Evolutionary conservation across 2,329 filamentous ascomycete species (phyloP), one percentile per base, ranked within the genome.

Genomic region (Fusarium palustre): DNA sequence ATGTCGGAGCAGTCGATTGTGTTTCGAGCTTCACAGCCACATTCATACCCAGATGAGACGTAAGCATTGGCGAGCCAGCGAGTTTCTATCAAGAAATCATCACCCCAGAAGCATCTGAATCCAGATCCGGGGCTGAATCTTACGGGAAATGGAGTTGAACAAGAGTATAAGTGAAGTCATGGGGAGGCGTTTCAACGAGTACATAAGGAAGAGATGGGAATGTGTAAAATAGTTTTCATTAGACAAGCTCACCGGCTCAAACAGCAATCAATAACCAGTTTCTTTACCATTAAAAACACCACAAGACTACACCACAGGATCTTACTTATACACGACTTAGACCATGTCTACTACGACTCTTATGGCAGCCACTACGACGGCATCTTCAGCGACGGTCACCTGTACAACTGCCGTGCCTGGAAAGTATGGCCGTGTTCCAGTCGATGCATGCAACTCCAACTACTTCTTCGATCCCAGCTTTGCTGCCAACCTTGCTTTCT

Each of bases 381-480:
- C 54, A 5, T 66, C 71, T 49, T 61, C 70, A 18, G 64, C 68
- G 7, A 64, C 43, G 3, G 78, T 79, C 0, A 68, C 81, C 20
- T 79, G 78, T 45, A 78, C 69, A n/a, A 77, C 70, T 6, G 77
- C 78, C 24, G 69, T 78, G 4, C 78, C 78, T 4, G 76, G 63
- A 13, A 71, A 74, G 41, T 74, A 79, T 46, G 78, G 78, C 2
- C 59, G 71, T 56, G 76, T 79, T 8, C 76, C 78, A 11, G 33
- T 69, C 18, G 72, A 72, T 30, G 73, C 77, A 2, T 80, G 78
- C 60, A 77, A 79, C 41, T 66, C 76, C 25, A 71, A 78, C 49
- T 78, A 80, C 48, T 55, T 55, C 55, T 80, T 76, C 55, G 58
- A 79, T 30, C 78, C 78, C 2, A 76, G 65, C 55, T 80, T 79